Conservation (phyloP, 108 stramenopile genomes). For the Aurantiochytrium sp. region DNA sequence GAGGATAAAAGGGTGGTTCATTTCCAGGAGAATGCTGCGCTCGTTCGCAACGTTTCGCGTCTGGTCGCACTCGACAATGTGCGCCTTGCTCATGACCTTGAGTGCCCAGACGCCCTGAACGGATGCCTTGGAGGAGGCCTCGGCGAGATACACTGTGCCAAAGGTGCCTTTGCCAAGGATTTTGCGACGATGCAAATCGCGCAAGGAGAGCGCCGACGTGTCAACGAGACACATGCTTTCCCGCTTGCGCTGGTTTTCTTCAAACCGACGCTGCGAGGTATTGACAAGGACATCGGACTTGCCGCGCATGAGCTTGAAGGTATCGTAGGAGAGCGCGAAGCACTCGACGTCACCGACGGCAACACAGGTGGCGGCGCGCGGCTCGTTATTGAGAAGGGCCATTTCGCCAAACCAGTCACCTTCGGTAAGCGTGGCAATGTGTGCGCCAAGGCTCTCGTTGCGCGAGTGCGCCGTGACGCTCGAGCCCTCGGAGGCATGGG, state of each 20-base stretch:
- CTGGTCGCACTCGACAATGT: constrained; percentile 21
- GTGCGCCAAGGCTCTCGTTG: background rate
- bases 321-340: background rate
- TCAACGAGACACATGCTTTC: background rate
- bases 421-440: constrained; percentile 38
- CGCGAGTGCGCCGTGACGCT: background rate
- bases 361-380: constrained; percentile 47
- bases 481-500: background rate
- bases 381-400: constrained; percentile 58
- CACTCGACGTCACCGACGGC: constrained; percentile 17
- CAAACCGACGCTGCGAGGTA: background rate
- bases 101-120: constrained; percentile 74
- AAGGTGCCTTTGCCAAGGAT: constrained; percentile 84
- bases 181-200: constrained; percentile 46
- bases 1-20: constrained; percentile 79
- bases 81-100: constrained; percentile 71
- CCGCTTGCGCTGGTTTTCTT: background rate
- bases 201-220: background rate
- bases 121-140: constrained; percentile 40
- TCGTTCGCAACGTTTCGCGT: constrained; percentile 53
- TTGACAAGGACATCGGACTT: background rate
- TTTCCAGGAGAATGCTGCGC: constrained; percentile 46
- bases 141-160: constrained; percentile 83
- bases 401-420: constrained; percentile 62
- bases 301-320: background rate